A percentile compares a stretch with the other conserved stretches of the same genome.
Conservation (phyloP, 176 grass and related monocot genomes). For the Ensete glaucum region DNA sequence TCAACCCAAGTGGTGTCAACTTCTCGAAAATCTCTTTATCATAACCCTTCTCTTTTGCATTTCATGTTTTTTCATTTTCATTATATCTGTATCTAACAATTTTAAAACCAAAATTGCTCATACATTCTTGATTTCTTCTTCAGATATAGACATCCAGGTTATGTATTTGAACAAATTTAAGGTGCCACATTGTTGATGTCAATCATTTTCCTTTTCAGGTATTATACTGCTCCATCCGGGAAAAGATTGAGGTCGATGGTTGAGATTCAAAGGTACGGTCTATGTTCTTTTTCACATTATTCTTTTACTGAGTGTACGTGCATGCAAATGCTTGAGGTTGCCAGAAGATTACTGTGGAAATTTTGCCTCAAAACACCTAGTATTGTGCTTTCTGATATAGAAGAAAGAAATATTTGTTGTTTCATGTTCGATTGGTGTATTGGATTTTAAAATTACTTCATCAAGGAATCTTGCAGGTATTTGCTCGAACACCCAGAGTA, state of each 20-base stretch:
- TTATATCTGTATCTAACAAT: background rate
- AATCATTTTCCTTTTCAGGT: conserved; percentile 33
- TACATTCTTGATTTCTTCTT: background rate
- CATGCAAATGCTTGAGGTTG: background rate
- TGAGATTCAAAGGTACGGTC: conserved; percentile 54
- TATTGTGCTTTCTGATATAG: background rate
- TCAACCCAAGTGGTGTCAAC: background rate
- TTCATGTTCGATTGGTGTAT: conserved; percentile 14
- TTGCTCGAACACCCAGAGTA: conserved; percentile 49
- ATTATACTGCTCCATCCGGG: conserved; percentile 59
- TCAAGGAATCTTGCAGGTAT: conserved; percentile 36
- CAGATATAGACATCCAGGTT: background rate
- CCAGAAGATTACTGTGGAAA: background rate
- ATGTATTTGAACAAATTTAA: background rate
- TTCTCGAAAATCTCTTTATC: background rate
- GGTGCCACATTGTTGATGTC: background rate
- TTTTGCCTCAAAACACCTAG: background rate
- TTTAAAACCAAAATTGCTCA: background rate
- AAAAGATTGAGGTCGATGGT: conserved; percentile 66
- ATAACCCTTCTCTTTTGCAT: background rate
- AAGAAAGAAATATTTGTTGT: background rate
- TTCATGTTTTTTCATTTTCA: background rate
- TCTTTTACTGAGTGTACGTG: background rate
- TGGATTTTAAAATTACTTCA: conserved; percentile 15
- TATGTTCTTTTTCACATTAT: conserved; percentile 1